Evolutionary conservation across 2,329 filamentous ascomycete genomes (phyloP).

Genomic region (Drechslerella coelobrocha): DNA sequence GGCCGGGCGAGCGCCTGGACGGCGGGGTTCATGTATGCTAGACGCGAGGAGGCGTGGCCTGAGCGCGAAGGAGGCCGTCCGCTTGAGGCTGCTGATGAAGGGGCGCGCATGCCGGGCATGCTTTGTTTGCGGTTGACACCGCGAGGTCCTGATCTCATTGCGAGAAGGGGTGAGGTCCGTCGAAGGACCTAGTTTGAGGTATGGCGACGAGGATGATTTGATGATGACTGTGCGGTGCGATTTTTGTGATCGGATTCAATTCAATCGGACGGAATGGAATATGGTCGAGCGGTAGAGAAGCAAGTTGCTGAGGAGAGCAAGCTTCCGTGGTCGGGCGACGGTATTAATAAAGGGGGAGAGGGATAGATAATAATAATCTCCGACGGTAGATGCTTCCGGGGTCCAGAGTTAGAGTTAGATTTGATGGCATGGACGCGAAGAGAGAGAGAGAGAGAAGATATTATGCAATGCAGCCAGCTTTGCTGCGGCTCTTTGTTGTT

Average conservation of each 20-base stretch:
- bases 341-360: conserved; percentile 57
- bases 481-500: conserved; percentile 10
- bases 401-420: conserved; percentile 1
- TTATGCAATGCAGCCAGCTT: not conserved
- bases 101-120: conserved; percentile 4
- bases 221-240: conserved; percentile 6
- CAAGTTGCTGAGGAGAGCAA: conserved; percentile 64
- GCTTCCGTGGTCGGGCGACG: conserved; percentile 63
- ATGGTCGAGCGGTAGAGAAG: not conserved
- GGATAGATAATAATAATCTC: conserved; percentile 51
- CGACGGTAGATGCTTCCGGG: conserved; percentile 20
- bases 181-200: conserved; percentile 15
- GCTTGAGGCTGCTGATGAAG: not conserved
- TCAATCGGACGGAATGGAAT: conserved; percentile 1
- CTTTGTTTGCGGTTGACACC: conserved; percentile 33
- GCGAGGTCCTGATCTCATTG: conserved; percentile 32
- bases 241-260: not conserved
- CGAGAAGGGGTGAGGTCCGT: conserved; percentile 22
- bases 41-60: conserved; percentile 27
- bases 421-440: conserved; percentile 11
- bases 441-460: conserved; percentile 2
- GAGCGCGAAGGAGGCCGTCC: conserved; percentile 26
- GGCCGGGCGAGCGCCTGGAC: conserved; percentile 58
- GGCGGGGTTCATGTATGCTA: conserved; percentile 46
- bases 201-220: conserved; percentile 1